A percentile compares a stretch with the other conserved stretches of the same genome.
These are phyloP conservation scores for Mycena crocata DNA, from an alignment of 768 basidiomycete species.

Conservation along the genomic window DNA sequence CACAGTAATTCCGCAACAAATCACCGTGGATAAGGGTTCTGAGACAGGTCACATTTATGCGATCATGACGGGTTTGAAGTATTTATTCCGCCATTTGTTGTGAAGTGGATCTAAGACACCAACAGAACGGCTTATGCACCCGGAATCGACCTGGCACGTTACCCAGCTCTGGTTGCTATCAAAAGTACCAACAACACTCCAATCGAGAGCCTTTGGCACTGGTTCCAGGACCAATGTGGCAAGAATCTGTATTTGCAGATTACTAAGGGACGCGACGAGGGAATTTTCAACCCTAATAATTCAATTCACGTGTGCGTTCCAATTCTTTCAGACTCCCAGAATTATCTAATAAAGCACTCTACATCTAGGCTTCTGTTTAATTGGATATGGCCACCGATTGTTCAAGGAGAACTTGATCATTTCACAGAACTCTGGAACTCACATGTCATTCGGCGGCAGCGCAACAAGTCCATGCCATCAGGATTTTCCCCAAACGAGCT, in stretches of 20 bases:
- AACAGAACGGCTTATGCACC: constrained; percentile 36
- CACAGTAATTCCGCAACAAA: constrained; percentile 36
- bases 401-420: constrained; percentile 38
- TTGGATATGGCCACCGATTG: constrained; percentile 45
- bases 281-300: constrained; percentile 33
- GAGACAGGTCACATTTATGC: constrained; percentile 38
- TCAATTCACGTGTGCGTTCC: constrained; percentile 31
- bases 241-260: constrained; percentile 35
- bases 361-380: constrained; percentile 30
- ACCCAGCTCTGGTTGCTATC: constrained; percentile 34
- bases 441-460: constrained; percentile 36
- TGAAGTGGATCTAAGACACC: background rate
- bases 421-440: constrained; percentile 44
- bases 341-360: background rate
- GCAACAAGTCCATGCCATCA: constrained; percentile 40
- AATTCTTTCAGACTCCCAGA: background rate
- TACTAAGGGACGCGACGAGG: constrained; percentile 21
- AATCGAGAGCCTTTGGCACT: constrained; percentile 43
- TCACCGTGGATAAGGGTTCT: constrained; percentile 40
- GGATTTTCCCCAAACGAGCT: constrained; percentile 35
- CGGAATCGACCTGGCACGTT: constrained; percentile 32
- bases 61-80: constrained; percentile 18
- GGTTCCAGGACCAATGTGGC: constrained; percentile 38
- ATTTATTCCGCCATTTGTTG: background rate
- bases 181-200: constrained; percentile 41